Conservation (phyloP, 306 rosid genomes). For the Alnus rubra region DNA sequence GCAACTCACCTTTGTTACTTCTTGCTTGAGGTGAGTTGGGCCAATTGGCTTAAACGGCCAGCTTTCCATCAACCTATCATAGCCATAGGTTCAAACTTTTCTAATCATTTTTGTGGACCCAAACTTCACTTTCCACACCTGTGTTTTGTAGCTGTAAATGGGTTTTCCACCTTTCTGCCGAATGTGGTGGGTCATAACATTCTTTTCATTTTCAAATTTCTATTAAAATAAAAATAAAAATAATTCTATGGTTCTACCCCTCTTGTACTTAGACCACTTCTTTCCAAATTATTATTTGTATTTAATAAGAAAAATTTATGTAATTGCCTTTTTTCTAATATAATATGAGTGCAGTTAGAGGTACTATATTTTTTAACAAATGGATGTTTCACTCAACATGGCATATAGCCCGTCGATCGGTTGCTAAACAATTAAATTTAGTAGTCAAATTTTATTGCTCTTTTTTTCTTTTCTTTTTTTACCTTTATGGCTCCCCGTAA, state of each 20-base stretch:
- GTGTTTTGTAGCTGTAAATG: neutral
- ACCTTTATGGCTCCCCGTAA: too few species aligned
- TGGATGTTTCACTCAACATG: too few species aligned
- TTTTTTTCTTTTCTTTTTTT: too few species aligned
- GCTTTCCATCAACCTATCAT: neutral
- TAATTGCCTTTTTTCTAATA: neutral
- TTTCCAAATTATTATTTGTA: neutral
- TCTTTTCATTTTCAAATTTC: neutral
- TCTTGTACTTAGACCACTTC: neutral
- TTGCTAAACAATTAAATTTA: too few species aligned
- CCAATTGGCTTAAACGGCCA: neutral
- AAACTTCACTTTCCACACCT: neutral
- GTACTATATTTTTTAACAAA: too few species aligned
- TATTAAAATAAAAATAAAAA: too few species aligned
- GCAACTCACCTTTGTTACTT: neutral
- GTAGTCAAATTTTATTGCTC: too few species aligned
- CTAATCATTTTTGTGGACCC: conserved; percentile 16
- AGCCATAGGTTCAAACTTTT: neutral
- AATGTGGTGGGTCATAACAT: conserved; percentile 6
- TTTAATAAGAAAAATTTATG: neutral
- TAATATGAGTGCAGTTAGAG: too few species aligned
- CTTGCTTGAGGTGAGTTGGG: neutral
- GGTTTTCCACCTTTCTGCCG: conserved; percentile 17
- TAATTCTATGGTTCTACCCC: neutral
- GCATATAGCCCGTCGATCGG: too few species aligned